phyloP scores from a whole-genome alignment of 2,329 filamentous ascomycete genomes.

The Xylaria sp. region DNA sequence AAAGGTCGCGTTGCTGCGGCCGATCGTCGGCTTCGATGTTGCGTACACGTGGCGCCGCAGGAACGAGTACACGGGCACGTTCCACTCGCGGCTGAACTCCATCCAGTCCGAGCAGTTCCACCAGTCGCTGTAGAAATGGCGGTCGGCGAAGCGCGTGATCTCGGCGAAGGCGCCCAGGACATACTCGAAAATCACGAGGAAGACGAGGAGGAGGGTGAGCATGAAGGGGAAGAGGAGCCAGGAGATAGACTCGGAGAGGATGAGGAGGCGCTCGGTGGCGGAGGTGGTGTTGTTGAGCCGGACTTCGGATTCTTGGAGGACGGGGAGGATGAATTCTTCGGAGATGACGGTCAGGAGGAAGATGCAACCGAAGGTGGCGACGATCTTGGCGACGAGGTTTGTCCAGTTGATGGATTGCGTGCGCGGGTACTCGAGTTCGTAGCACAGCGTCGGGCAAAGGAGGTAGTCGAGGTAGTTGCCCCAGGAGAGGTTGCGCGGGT shows the following conservation, averaged over 20 bases:
- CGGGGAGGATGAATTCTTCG: slow-evolving; percentile 92
- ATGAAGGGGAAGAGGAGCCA: slow-evolving; percentile 95
- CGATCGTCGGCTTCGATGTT: slow-evolving; percentile 71
- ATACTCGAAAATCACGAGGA: slow-evolving; percentile 98
- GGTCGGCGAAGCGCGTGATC: slow-evolving; percentile 86
- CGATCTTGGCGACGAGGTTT: slow-evolving; percentile 75
- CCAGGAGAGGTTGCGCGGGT: slow-evolving; percentile 80
- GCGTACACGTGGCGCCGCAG: slow-evolving; percentile 91
- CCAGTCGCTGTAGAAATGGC: slow-evolving; percentile 83
- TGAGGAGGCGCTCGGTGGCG: slow-evolving; percentile 63
- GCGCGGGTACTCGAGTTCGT: slow-evolving; percentile 93
- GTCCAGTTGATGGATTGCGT: slow-evolving; percentile 69
- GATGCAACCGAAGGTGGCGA: slow-evolving; percentile 92
- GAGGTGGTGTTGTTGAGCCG: slow-evolving; percentile 45
- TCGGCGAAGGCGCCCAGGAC: slow-evolving; percentile 91
- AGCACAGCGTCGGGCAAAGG: slow-evolving; percentile 91
- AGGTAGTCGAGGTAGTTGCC: slow-evolving; percentile 81
- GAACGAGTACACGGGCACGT: slow-evolving; percentile 95
- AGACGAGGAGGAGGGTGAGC: slow-evolving; percentile 90
- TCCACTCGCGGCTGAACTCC: slow-evolving; percentile 95
- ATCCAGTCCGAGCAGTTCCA: slow-evolving; percentile 84
- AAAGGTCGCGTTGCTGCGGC: slow-evolving; percentile 69
- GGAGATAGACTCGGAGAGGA: slow-evolving; percentile 84
- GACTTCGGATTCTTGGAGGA: slow-evolving; percentile 64
- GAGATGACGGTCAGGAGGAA: slow-evolving; percentile 87